phyloP scores from a whole-genome alignment of 1,139 yeast genomes.

The Ogataea hybrid region DNA sequence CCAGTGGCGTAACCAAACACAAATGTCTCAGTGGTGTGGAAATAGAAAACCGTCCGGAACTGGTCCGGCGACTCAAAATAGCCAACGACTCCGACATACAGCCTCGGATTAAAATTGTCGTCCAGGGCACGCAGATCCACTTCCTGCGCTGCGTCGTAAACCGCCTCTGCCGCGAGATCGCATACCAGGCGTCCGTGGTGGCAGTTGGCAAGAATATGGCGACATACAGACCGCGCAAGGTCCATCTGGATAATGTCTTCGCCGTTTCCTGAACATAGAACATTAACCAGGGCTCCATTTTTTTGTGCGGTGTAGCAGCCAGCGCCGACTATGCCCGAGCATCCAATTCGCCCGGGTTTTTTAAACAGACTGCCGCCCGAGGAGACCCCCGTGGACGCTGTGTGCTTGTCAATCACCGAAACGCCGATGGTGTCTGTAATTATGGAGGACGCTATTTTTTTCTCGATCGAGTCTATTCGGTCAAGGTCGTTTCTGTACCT shows the following conservation, averaged over 20 bases:
- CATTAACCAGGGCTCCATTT: constrained; percentile 31
- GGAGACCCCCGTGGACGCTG: constrained; percentile 38
- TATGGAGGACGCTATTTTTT: not conserved
- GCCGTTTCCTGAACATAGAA: constrained; percentile 57
- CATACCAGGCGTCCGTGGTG: constrained; percentile 10
- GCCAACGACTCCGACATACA: constrained; percentile 28
- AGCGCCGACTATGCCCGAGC: constrained; percentile 51
- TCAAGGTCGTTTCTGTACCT: constrained; percentile 7
- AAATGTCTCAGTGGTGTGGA: constrained; percentile 27
- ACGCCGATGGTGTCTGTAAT: constrained; percentile 33
- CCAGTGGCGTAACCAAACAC: constrained; percentile 17
- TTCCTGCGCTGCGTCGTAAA: constrained; percentile 7
- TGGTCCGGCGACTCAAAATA: constrained; percentile 12
- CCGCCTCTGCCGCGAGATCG: constrained; percentile 18
- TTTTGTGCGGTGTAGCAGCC: constrained; percentile 34
- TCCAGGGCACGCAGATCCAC: constrained; percentile 22
- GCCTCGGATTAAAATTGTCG: constrained; percentile 5
- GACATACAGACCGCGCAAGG: constrained; percentile 34
- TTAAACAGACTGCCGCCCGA: constrained; percentile 56
- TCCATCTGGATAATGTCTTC: constrained; percentile 48
- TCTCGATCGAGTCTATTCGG: not conserved
- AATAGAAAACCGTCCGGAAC: constrained; percentile 17
- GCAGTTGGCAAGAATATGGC: constrained; percentile 11
- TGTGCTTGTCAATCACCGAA: constrained; percentile 2
- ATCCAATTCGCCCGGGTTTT: constrained; percentile 49